Percentiles rank a stretch among this genome's conserved stretches.
Conservation (phyloP, 345 rosid species). For the Linum lewisii region DNA sequence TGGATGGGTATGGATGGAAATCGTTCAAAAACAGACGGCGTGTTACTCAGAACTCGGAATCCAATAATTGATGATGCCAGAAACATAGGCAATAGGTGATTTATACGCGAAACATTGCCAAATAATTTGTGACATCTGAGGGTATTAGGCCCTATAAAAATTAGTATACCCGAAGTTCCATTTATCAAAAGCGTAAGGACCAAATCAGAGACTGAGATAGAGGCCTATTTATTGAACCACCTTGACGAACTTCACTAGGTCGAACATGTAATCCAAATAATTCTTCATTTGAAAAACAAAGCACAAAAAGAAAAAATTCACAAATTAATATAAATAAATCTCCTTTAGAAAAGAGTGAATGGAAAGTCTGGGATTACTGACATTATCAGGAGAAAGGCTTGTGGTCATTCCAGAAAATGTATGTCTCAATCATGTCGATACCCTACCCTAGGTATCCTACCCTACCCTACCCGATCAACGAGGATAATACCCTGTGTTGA, state of each 20-base stretch:
- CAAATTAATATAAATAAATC: not conserved
- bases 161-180: conserved; percentile 31
- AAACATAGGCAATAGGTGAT: too few species aligned
- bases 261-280: conserved; percentile 25
- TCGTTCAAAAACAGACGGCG: too few species aligned
- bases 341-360: not conserved
- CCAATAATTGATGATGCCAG: too few species aligned
- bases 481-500: too few species aligned
- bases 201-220: conserved; percentile 23
- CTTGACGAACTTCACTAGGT: conserved; percentile 27
- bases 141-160: too few species aligned
- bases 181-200: conserved; percentile 24
- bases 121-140: too few species aligned
- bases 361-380: conserved; percentile 15
- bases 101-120: too few species aligned
- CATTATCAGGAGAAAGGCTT: conserved; percentile 90
- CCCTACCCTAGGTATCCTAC: too few species aligned
- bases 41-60: too few species aligned
- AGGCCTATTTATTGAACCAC: conserved; percentile 26
- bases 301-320: too few species aligned
- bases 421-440: conserved; percentile 86
- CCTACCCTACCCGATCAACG: too few species aligned
- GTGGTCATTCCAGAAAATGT: conserved; percentile 94
- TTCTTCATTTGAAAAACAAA: conserved; percentile 7
- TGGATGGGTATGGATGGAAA: too few species aligned